Evolutionary conservation across 176 grass and related monocot species (phyloP), one percentile per base, ranked within the genome.

Genomic region (Alopecurus myosuroides): DNA sequence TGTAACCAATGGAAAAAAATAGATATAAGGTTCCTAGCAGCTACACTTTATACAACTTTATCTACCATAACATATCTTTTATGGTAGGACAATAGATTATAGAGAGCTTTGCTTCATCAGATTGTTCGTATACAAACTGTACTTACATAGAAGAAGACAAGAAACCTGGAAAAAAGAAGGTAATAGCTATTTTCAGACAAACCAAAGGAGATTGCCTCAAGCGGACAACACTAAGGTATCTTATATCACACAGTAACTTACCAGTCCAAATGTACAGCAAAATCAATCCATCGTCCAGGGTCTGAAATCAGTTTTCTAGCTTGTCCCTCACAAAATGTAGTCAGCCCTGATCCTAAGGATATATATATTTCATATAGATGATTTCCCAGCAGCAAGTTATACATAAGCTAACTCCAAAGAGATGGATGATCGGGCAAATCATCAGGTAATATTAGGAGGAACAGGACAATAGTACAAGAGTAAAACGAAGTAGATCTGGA

Each of bases 361-460:
- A 46, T 39, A 46, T 39, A 15, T 83, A 23, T 85, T 40, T 56
- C 9, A 45, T 15, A 42, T 44, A 29, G 4, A 46, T 51, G 57
- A 17, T 50, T 20, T 73, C 28, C 5, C 25, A 34, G 71, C 23
- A 53, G 14, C 23, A 79, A 53, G 19, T 28, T 80, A 46, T 74
- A 10, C n/a, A 79, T 44, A 74, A 53, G 57, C 11, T 65, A 74
- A 66, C 81, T 65, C 34, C 42, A 53, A 84, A 67, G 11, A 61
- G 28, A 81, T 79, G 52, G 9, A 53, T 34, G 41, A 52, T 50
- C 61, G 64, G 11, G 37, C 45, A 35, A 80, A 44, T 60, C 14
- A 18, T 57, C 28, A 33, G 6, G 45, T n/a, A 66, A 57, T 57
- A 25, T 37, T 3, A 30, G 45, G 44, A 42, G 34, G 68, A 48